phyloP scores from a whole-genome alignment of 495 filamentous ascomycete genomes.

The Oleoguttula mirabilis region DNA sequence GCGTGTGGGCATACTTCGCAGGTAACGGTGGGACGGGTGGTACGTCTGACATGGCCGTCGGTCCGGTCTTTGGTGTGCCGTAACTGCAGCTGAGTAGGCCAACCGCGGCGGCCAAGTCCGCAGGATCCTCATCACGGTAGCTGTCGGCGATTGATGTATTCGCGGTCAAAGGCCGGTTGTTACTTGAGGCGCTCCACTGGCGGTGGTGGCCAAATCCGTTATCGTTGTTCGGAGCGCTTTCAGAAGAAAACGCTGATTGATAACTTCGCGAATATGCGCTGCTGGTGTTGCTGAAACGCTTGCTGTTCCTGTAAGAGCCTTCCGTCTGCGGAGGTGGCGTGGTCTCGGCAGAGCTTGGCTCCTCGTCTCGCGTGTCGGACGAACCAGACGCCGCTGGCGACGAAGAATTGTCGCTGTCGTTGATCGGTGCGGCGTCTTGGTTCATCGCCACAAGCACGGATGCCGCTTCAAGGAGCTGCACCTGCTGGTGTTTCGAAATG shows the following conservation, averaged over 20 bases:
- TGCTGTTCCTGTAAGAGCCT: slow-evolving; percentile 48
- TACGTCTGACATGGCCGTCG: slow-evolving; percentile 59
- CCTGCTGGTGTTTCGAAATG: slow-evolving; percentile 99
- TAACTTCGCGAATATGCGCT: slow-evolving; percentile 72
- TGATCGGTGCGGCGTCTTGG: slow-evolving; percentile 44
- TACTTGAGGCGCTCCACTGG: slow-evolving; percentile 32
- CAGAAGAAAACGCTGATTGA: slow-evolving; percentile 52
- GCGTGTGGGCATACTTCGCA: slow-evolving; percentile 40
- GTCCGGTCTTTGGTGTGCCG: slow-evolving; percentile 61
- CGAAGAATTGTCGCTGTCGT: slow-evolving; percentile 70
- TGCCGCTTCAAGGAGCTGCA: slow-evolving; percentile 91
- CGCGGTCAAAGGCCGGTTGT: slow-evolving; percentile 30
- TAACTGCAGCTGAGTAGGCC: slow-evolving; percentile 84
- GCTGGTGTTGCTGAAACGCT: slow-evolving; percentile 52
- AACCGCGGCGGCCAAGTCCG: slow-evolving; percentile 76
- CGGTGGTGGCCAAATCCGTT: slow-evolving; percentile 43
- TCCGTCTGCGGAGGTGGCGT: slow-evolving; percentile 58
- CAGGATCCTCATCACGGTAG: slow-evolving; percentile 57
- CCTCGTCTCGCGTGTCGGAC: slow-evolving; percentile 57
- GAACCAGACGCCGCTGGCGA: slow-evolving; percentile 69
- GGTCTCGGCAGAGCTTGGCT: slow-evolving; percentile 54
- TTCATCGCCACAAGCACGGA: slow-evolving; percentile 94
- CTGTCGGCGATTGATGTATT: slow-evolving; percentile 34
- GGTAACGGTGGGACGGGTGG: slow-evolving; percentile 82
- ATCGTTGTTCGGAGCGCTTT: slow-evolving; percentile 27